Evolutionary conservation across 257 asterid genomes (phyloP).

Genomic region (Nicotiana obtusifolia): DNA sequence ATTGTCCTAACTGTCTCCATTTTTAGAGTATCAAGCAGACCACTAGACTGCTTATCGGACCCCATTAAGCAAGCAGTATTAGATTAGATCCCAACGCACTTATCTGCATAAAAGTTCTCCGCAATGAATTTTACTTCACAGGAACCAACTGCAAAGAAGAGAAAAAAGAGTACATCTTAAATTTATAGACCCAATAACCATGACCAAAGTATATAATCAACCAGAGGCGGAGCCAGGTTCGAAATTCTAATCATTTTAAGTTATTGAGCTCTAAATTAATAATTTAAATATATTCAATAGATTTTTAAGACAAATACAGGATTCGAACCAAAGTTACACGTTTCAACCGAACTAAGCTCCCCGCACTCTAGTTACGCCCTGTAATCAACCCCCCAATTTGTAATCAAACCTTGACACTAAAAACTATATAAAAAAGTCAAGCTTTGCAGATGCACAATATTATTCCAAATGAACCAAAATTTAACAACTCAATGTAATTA

Average conservation of each 20-base stretch:
- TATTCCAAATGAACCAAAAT: not conserved
- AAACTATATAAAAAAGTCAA: not conserved
- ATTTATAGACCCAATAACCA: constrained; percentile 21
- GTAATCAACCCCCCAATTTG: not conserved
- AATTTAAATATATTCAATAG: too few species aligned
- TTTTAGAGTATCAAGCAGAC: constrained; percentile 69
- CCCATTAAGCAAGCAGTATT: constrained; percentile 40
- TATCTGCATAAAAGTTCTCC: constrained; percentile 22
- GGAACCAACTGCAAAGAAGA: constrained; percentile 26
- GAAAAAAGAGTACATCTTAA: not conserved
- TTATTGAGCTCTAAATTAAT: too few species aligned
- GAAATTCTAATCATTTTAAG: too few species aligned
- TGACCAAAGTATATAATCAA: constrained; percentile 3
- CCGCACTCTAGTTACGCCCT: too few species aligned
- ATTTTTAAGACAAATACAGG: too few species aligned
- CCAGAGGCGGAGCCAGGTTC: too few species aligned
- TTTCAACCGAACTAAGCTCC: too few species aligned
- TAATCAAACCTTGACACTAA: constrained; percentile 11
- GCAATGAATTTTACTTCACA: constrained; percentile 18
- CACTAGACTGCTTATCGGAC: constrained; percentile 49
- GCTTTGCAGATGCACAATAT: not conserved
- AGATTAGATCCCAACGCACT: constrained; percentile 8
- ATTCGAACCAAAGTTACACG: too few species aligned
- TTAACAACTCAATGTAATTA: not conserved
- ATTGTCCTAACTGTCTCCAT: constrained; percentile 95